These are phyloP conservation scores for Solanum appendiculatum DNA, from an alignment of 257 asterid species.

Conservation along the genomic window DNA sequence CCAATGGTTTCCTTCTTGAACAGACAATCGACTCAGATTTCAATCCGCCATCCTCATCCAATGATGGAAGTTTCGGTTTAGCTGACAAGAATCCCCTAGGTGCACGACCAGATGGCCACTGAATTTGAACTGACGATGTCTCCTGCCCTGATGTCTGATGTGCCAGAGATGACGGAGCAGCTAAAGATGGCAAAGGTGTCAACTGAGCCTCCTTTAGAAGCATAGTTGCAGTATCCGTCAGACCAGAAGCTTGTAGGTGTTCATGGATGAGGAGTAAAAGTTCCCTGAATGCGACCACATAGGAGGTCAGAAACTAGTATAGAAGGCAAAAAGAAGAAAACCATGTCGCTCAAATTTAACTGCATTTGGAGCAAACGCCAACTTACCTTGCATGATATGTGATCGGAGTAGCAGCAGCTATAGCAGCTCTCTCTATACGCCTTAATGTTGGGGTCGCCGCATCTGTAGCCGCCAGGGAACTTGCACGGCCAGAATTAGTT, in stretches of 20 bases:
- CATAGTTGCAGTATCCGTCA: slow-evolving; percentile 52
- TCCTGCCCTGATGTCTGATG: slow-evolving; percentile 71
- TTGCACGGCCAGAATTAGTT: slow-evolving; percentile 95
- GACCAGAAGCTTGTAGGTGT: slow-evolving; percentile 92
- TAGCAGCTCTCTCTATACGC: slow-evolving; percentile 99
- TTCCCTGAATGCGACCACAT: slow-evolving; percentile 50
- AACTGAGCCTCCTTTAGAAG: slow-evolving; percentile 88
- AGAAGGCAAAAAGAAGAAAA: neutral
- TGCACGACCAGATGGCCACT: slow-evolving; percentile 87
- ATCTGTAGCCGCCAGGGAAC: slow-evolving; percentile 94
- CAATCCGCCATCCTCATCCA: slow-evolving; percentile 34
- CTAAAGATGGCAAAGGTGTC: slow-evolving; percentile 84
- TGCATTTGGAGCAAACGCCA: neutral
- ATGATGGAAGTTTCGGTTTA: slow-evolving; percentile 32
- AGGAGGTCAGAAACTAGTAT: neutral
- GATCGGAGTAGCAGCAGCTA: slow-evolving; percentile 98
- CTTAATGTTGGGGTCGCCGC: slow-evolving; percentile 94
- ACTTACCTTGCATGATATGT: slow-evolving; percentile 83
- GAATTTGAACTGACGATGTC: slow-evolving; percentile 49
- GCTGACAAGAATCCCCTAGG: slow-evolving; percentile 63
- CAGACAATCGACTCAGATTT: slow-evolving; percentile 38
- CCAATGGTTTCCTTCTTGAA: slow-evolving; percentile 43
- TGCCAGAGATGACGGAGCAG: slow-evolving; percentile 75
- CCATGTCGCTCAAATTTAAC: neutral
- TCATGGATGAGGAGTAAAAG: slow-evolving; percentile 86